phyloP scores from a whole-genome alignment of 192 early-diverging fungal genomes.

The Podila verticillata region DNA sequence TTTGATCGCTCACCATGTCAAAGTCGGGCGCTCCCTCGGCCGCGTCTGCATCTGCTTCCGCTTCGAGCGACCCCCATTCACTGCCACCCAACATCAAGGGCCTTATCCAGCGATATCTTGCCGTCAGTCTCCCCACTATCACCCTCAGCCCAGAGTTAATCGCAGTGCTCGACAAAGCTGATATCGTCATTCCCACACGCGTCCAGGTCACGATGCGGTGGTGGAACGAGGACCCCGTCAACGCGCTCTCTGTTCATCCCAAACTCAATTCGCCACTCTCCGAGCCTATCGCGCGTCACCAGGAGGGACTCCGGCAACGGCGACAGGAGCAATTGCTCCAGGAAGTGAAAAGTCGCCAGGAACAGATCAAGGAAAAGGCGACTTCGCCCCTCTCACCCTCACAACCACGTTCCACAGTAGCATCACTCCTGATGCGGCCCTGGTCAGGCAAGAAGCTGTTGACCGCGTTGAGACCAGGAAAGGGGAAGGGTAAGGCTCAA shows the following conservation, averaged over 20 bases:
- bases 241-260: slow-evolving; percentile 40
- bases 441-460: too few species aligned
- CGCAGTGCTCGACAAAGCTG: slow-evolving; percentile 25
- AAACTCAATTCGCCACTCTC: slow-evolving; percentile 39
- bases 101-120: slow-evolving; percentile 38
- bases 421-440: background rate
- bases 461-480: too few species aligned
- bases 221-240: slow-evolving; percentile 45
- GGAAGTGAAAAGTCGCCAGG: background rate
- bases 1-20: slow-evolving; percentile 22
- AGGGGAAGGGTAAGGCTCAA: too few species aligned
- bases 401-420: background rate
- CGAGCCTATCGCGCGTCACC: slow-evolving; percentile 7
- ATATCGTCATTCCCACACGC: slow-evolving; percentile 31
- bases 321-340: slow-evolving; percentile 7
- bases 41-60: slow-evolving; percentile 34
- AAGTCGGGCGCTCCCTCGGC: slow-evolving; percentile 33
- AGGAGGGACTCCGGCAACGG: slow-evolving; percentile 14
- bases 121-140: slow-evolving; percentile 39
- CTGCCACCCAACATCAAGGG: slow-evolving; percentile 47
- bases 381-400: background rate
- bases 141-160: slow-evolving; percentile 46
- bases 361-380: background rate
- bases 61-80: slow-evolving; percentile 47
- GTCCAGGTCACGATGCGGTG: slow-evolving; percentile 50